Evolutionary conservation across 2,329 filamentous ascomycete genomes (phyloP).

Genomic region (Rhexocercosporidium sp.): DNA sequence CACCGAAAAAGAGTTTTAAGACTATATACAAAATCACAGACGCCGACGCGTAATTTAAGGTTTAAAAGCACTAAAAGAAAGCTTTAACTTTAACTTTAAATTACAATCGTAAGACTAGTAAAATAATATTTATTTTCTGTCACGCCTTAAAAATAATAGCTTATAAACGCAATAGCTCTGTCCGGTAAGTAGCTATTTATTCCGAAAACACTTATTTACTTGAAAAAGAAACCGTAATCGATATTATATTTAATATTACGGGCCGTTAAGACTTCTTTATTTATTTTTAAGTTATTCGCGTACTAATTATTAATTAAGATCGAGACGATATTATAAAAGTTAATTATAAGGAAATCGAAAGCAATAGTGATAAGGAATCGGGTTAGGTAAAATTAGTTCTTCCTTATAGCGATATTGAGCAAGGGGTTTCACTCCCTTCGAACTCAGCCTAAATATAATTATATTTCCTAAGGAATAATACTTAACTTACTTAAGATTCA

Average conservation of each 20-base stretch:
- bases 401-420: background rate
- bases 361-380: background rate
- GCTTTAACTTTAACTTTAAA: background rate
- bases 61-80: background rate
- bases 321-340: background rate
- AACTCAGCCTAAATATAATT: background rate
- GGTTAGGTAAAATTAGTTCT: background rate
- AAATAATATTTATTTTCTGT: background rate
- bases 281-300: background rate
- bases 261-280: background rate
- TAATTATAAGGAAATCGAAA: background rate
- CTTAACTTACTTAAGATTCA: background rate
- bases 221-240: background rate
- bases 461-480: background rate
- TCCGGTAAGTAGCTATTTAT: background rate
- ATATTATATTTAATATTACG: background rate
- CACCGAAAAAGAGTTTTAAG: background rate
- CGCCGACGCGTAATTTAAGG: background rate
- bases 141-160: background rate
- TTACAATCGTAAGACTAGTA: background rate
- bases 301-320: background rate
- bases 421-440: background rate
- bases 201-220: background rate
- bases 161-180: background rate
- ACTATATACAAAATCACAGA: background rate